phyloP scores from a whole-genome alignment of 352 stramenopile species.

The Aphanomyces stellatus region DNA sequence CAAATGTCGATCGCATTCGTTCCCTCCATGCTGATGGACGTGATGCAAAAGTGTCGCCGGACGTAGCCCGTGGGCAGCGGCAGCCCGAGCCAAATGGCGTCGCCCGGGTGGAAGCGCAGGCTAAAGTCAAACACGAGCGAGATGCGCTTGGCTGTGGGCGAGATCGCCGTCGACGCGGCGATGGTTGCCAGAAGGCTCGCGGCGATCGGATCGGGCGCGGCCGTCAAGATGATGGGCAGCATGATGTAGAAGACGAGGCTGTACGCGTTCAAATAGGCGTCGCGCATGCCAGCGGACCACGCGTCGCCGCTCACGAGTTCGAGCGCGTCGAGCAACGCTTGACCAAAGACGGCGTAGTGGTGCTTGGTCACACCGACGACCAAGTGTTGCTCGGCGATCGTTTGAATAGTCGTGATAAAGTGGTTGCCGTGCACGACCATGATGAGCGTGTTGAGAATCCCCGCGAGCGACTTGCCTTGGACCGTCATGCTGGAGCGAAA shows the following conservation, averaged over 20 bases:
- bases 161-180: too few species aligned
- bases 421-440: background rate
- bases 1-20: background rate
- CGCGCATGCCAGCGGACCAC: background rate
- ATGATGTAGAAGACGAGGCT: conserved; percentile 6
- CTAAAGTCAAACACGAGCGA: background rate
- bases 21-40: background rate
- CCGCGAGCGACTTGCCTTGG: conserved; percentile 10
- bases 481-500: conserved; percentile 13
- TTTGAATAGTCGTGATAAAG: background rate
- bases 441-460: background rate
- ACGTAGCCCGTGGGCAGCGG: background rate
- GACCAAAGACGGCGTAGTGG: background rate
- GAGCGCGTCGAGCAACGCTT: background rate
- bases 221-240: conserved; percentile 12
- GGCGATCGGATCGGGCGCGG: too few species aligned
- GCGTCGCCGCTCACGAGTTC: background rate
- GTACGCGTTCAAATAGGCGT: conserved; percentile 2
- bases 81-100: conserved; percentile 1
- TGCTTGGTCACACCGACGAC: background rate
- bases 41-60: background rate
- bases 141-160: background rate
- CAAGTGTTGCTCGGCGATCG: background rate
- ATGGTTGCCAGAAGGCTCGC: too few species aligned
- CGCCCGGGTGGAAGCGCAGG: conserved; percentile 6